phyloP scores from a whole-genome alignment of 768 basidiomycete genomes.

The Xanthoconium purpureum region DNA sequence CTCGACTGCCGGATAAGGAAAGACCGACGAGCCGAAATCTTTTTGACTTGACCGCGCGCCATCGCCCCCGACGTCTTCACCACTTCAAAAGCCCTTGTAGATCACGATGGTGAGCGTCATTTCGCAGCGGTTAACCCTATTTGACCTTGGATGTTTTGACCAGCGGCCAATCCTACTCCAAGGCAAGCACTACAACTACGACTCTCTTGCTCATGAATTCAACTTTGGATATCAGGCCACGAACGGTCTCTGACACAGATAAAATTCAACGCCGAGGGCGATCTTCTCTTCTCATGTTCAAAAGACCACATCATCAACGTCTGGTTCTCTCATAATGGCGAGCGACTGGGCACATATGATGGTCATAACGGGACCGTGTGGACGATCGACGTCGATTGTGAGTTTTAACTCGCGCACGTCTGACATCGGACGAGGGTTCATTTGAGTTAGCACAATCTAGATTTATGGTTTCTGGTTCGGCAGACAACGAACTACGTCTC shows the following conservation, averaged over 20 bases:
- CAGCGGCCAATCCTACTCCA: constrained; percentile 75
- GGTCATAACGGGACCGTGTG: constrained; percentile 96
- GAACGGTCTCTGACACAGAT: constrained; percentile 97
- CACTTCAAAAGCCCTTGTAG: not conserved
- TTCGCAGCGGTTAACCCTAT: not conserved
- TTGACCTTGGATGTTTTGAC: not conserved
- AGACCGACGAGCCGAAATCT: constrained; percentile 9
- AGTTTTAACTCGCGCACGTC: constrained; percentile 31
- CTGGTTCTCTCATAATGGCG: constrained; percentile 97
- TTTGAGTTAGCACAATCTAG: constrained; percentile 63
- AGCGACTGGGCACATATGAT: constrained; percentile 93
- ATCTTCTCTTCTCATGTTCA: constrained; percentile 91
- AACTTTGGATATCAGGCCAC: constrained; percentile 59
- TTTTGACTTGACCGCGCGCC: constrained; percentile 8
- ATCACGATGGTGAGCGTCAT: constrained; percentile 15
- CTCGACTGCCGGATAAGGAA: constrained; percentile 22
- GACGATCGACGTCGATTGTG: constrained; percentile 96
- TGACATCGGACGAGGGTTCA: not conserved
- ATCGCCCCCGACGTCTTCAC: not conserved
- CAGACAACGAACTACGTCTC: constrained; percentile 88
- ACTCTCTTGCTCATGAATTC: constrained; percentile 5
- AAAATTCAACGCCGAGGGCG: constrained; percentile 96
- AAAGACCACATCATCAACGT: constrained; percentile 96
- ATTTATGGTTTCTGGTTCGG: constrained; percentile 87
- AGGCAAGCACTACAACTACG: constrained; percentile 37